phyloP scores from a whole-genome alignment of 768 basidiomycete genomes.

The Lactifluus pinguis region DNA sequence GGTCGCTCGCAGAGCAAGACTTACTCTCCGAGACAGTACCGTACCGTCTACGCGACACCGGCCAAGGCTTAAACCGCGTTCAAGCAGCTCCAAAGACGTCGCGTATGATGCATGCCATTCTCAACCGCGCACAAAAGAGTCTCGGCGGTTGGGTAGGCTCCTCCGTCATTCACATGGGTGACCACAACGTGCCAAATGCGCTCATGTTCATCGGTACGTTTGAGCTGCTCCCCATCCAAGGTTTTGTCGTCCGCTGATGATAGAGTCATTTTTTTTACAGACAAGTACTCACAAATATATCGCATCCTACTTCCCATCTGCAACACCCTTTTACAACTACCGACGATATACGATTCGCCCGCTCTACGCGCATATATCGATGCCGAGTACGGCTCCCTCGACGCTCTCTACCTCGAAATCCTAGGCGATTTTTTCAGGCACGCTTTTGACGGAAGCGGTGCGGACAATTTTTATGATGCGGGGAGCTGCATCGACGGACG shows the following conservation, averaged over 20 bases:
- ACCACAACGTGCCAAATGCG: slow-evolving; percentile 76
- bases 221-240: too few relatives aligned
- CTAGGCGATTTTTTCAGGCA: slow-evolving; percentile 80
- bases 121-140: slow-evolving; percentile 73
- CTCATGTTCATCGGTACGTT: slow-evolving; percentile 68
- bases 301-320: slow-evolving; percentile 83
- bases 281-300: slow-evolving; percentile 90
- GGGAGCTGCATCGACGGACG: slow-evolving; percentile 80
- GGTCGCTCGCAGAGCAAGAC: slow-evolving; percentile 75
- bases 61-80: slow-evolving; percentile 85
- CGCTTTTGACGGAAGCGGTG: slow-evolving; percentile 85
- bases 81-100: slow-evolving; percentile 82
- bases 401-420: slow-evolving; percentile 61
- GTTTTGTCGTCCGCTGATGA: neutral
- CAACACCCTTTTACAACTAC: slow-evolving; percentile 69
- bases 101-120: slow-evolving; percentile 83
- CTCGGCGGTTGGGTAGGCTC: slow-evolving; percentile 82
- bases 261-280: slow-evolving; percentile 22
- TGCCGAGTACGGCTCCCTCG: slow-evolving; percentile 70
- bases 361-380: slow-evolving; percentile 70
- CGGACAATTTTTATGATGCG: slow-evolving; percentile 85
- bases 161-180: slow-evolving; percentile 85
- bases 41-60: slow-evolving; percentile 81
- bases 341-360: slow-evolving; percentile 54
- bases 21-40: slow-evolving; percentile 63